A percentile compares a stretch with the other conserved stretches of the same genome.
Evolutionary conservation across 2,329 filamentous ascomycete species (phyloP).

Genomic region (Cercospora sp.): DNA sequence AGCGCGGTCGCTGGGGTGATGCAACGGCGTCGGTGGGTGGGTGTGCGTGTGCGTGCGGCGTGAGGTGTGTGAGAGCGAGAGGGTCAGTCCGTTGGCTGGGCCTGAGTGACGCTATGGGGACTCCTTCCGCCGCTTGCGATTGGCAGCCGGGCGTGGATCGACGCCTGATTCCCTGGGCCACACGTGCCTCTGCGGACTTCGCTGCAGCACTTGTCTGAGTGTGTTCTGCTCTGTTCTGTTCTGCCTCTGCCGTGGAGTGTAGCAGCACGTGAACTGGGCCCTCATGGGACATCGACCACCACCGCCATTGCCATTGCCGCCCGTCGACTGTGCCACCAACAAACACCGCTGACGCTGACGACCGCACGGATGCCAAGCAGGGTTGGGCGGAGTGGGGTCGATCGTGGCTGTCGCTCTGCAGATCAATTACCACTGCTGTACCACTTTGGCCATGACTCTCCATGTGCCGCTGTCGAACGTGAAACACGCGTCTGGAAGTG

Average conservation of each 20-base stretch:
- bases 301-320: not conserved
- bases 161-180: not conserved
- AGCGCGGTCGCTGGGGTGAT: not conserved
- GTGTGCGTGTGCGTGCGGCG: not conserved
- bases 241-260: not conserved
- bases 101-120: conserved; percentile 4
- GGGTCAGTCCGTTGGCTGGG: not conserved
- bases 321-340: not conserved
- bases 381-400: not conserved
- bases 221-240: not conserved
- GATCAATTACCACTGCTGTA: not conserved
- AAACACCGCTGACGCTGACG: not conserved
- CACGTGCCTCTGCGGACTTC: not conserved
- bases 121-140: conserved; percentile 2
- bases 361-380: not conserved
- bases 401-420: not conserved
- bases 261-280: not conserved
- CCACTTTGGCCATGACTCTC: not conserved
- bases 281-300: not conserved
- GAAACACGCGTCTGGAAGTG: not conserved
- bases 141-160: not conserved
- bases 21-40: not conserved
- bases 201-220: not conserved
- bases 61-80: conserved; percentile 5
- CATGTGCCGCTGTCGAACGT: not conserved